Conservation (phyloP, 2,329 filamentous ascomycete species). For the Niveomyces coronatus region DNA sequence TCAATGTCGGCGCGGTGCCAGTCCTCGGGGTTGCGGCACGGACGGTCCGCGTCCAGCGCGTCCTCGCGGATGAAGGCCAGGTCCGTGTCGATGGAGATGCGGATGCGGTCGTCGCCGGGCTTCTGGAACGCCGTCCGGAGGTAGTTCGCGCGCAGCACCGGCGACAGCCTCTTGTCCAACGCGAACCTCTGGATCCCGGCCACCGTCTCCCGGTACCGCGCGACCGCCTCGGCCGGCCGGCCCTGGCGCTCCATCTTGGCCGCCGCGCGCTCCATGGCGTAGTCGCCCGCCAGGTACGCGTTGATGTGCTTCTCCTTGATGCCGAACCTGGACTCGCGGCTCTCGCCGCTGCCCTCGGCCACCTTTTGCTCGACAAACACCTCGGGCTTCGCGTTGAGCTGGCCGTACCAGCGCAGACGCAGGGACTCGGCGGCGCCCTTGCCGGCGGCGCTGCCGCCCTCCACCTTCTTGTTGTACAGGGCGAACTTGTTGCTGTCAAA, state of each 20-base stretch:
- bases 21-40: constrained; percentile 75
- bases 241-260: constrained; percentile 77
- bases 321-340: constrained; percentile 67
- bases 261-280: constrained; percentile 84
- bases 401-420: constrained; percentile 84
- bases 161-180: constrained; percentile 65
- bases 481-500: constrained; percentile 84
- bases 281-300: constrained; percentile 74
- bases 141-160: constrained; percentile 85
- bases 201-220: constrained; percentile 61
- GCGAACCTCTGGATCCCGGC: constrained; percentile 73
- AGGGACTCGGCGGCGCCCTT: constrained; percentile 69
- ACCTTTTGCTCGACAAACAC: constrained; percentile 86
- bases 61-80: constrained; percentile 77
- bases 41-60: constrained; percentile 68
- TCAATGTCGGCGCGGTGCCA: constrained; percentile 95
- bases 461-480: constrained; percentile 78
- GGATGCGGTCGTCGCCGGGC: constrained; percentile 78
- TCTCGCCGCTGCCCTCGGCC: constrained; percentile 63
- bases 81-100: constrained; percentile 87
- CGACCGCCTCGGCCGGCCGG: constrained; percentile 53
- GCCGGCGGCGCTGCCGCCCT: constrained; percentile 59
- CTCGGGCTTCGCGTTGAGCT: constrained; percentile 66
- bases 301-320: constrained; percentile 95
- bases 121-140: constrained; percentile 94